These are phyloP conservation scores for Cytospora piceae DNA, from an alignment of 2,329 filamentous ascomycete genomes.

Conservation along the genomic window DNA sequence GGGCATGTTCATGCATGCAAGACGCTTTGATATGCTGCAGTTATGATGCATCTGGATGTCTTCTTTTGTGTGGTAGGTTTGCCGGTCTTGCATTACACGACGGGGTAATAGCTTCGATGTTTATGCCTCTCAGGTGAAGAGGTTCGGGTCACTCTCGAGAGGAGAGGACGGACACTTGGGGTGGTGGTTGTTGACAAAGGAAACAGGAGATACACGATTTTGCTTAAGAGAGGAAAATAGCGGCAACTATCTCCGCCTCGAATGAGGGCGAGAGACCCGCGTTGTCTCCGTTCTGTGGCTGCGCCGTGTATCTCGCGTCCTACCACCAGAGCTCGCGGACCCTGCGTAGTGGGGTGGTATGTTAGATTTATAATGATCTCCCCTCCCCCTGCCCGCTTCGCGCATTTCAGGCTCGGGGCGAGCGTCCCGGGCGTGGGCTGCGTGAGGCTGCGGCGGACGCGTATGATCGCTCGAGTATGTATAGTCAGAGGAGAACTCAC, in stretches of 20 bases:
- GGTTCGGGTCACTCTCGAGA: constrained; percentile 28
- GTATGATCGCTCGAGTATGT: constrained; percentile 30
- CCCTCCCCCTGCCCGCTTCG: constrained; percentile 23
- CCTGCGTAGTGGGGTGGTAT: constrained; percentile 30
- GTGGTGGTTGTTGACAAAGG: constrained; percentile 25
- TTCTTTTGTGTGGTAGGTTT: constrained; percentile 3
- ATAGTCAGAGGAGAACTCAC: constrained; percentile 47
- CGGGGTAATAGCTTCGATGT: constrained; percentile 10
- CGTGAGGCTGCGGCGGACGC: constrained; percentile 18
- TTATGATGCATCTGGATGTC: constrained; percentile 8
- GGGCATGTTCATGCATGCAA: constrained; percentile 18
- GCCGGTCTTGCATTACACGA: constrained; percentile 9
- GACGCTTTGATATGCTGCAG: constrained; percentile 9
- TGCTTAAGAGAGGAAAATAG: background rate
- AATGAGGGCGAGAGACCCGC: constrained; percentile 28
- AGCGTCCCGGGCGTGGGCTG: constrained; percentile 16
- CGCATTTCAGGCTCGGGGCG: constrained; percentile 18
- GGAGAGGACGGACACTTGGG: constrained; percentile 29
- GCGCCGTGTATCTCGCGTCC: constrained; percentile 43
- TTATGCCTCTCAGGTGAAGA: constrained; percentile 26
- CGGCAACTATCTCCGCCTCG: constrained; percentile 26
- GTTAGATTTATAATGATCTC: constrained; percentile 31
- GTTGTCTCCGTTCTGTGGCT: constrained; percentile 30
- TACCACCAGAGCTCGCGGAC: constrained; percentile 48
- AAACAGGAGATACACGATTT: constrained; percentile 27